Base-by-base conservation (phyloP, 768 basidiomycete species). In the Lentinula boryana region DNA sequence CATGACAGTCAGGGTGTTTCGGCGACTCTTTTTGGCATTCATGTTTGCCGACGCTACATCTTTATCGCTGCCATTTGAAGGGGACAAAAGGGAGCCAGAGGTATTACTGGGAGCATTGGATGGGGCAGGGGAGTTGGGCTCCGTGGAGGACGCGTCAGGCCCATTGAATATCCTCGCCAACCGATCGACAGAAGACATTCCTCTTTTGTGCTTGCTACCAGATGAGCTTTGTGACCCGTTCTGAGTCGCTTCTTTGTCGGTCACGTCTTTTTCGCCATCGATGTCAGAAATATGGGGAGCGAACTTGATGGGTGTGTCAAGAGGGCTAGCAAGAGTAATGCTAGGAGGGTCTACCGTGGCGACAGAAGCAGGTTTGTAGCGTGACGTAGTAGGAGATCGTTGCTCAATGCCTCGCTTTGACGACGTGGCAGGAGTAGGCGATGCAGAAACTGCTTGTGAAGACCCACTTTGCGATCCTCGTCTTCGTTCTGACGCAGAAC, bases 1-100 rank as follows among this genome's bases (percentile, higher is more conserved):
- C 84, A 94, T 91, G 43, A 95, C 84, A 0, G 88, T 93, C 63
- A 97, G 78, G 0, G 94, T 95, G 72, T 91, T 94, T 66, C 93
- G 75, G 68, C 88, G 78, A 63, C 74, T 79, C 72, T 86, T 86
- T 77, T 84, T 92, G 41, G 70, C 71, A 12, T 44, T 58, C 23
- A 32, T 41, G 32, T 35, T 16, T 23, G 58, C 36, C 2, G 56
- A 46, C 18, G 35, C 36, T 9, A 31, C 60, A 43, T 74, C 68
- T 60, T 71, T 70, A 54, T 75, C 70, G 46, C 74, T 75, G 21
- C 68, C 66, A 58, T 58, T 69, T 61, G 62, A 64, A 43, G 63
- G 55, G 10, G 63, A 60, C 36, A 60, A 48, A 5, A 60, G 40
- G 9, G 60, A 61, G 3, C 23, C 44, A 10, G 60, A 61, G 8